A percentile compares a stretch with the other conserved stretches of the same genome.
Conservation (phyloP, 2,329 filamentous ascomycete species). For the Penicillium sp. region DNA sequence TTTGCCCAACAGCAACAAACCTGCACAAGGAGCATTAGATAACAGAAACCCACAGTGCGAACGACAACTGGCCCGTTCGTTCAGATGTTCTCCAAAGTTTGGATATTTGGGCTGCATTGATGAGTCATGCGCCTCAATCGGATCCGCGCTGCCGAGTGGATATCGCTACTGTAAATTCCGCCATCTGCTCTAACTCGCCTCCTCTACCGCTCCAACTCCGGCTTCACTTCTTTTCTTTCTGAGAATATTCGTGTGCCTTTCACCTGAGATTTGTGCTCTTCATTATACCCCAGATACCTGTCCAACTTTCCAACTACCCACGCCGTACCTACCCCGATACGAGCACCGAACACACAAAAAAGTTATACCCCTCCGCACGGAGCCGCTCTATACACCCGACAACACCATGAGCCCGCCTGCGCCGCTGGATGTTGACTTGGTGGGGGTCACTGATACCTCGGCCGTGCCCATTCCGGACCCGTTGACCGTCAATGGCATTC, state of each 20-base stretch:
- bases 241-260: not conserved
- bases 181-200: constrained; percentile 11
- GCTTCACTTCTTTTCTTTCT: not conserved
- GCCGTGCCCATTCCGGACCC: constrained; percentile 40
- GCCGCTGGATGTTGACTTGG: constrained; percentile 32
- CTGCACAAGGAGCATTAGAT: constrained; percentile 14
- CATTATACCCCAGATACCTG: not conserved
- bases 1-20: constrained; percentile 4
- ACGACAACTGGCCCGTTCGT: not conserved
- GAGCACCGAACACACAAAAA: not conserved
- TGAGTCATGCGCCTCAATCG: constrained; percentile 18
- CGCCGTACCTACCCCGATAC: not conserved
- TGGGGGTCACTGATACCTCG: constrained; percentile 40
- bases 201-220: constrained; percentile 3
- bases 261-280: not conserved
- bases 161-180: constrained; percentile 16
- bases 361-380: not conserved
- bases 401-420: constrained; percentile 27
- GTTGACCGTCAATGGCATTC: constrained; percentile 67
- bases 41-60: constrained; percentile 11
- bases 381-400: not conserved
- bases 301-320: not conserved
- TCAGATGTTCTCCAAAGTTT: constrained; percentile 1
- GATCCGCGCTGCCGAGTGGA: constrained; percentile 14
- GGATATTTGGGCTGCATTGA: constrained; percentile 5